Evolutionary conservation across 2,329 filamentous ascomycete genomes (phyloP).

Genomic region (Xylariaceae sp.): DNA sequence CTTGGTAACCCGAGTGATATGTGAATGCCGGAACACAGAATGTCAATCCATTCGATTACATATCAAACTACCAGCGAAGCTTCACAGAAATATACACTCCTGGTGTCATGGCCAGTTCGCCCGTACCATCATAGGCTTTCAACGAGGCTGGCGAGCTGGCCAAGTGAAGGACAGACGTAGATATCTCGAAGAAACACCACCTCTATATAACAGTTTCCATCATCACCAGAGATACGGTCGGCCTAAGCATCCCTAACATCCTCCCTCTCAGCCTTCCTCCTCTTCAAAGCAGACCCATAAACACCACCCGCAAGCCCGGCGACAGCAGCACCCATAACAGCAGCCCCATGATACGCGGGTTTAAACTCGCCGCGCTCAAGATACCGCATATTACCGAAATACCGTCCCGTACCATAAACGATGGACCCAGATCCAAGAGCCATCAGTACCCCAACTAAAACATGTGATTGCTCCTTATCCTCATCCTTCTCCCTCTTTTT

Average conservation of each 20-base stretch:
- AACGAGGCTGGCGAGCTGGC: too few species aligned
- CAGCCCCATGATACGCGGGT: constrained; percentile 32
- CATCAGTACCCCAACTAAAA: constrained; percentile 41
- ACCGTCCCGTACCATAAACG: constrained; percentile 45
- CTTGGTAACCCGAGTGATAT: too few species aligned
- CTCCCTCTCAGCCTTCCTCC: constrained; percentile 16
- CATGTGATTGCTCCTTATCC: constrained; percentile 32
- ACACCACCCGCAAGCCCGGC: constrained; percentile 32
- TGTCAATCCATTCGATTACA: too few species aligned
- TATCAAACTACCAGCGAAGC: too few species aligned
- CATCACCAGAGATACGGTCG: too few species aligned
- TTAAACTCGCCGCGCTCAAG: constrained; percentile 43
- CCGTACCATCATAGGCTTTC: too few species aligned
- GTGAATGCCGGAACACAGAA: too few species aligned
- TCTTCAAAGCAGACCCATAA: constrained; percentile 25
- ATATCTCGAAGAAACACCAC: too few species aligned
- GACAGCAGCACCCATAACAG: constrained; percentile 29
- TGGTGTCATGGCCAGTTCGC: too few species aligned
- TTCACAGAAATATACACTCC: too few species aligned
- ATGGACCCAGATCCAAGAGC: constrained; percentile 45
- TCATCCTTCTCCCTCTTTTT: constrained; percentile 15
- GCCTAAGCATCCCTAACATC: not conserved
- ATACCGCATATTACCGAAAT: constrained; percentile 42
- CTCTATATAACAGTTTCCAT: too few species aligned
- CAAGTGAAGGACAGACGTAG: too few species aligned